These are phyloP conservation scores for Chenopodium suecicum DNA, from an alignment of 148 eudicot species.

Conservation along the genomic window DNA sequence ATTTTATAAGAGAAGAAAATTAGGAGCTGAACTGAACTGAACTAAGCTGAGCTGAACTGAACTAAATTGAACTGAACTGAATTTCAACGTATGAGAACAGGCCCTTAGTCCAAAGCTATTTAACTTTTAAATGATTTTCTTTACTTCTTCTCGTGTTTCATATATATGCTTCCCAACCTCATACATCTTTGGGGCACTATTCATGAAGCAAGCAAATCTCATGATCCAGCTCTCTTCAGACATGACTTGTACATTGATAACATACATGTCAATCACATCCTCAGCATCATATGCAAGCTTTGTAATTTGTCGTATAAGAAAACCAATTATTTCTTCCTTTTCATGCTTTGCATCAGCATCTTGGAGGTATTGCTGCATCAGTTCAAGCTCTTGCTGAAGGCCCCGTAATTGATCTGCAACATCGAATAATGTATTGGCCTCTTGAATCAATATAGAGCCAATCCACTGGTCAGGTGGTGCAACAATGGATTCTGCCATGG, in stretches of 20 bases:
- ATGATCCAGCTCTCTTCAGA: background rate
- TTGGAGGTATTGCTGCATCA: conserved; percentile 13
- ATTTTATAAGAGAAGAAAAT: no score
- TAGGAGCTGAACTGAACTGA: no score
- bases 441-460: no score
- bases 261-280: conserved; percentile 13
- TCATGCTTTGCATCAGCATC: conserved; percentile 19
- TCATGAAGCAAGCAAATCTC: background rate
- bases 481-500: no score
- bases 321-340: background rate
- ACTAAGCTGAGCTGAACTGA: no score
- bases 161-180: conserved; percentile 7
- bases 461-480: no score
- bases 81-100: no score
- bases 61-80: no score
- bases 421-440: no score
- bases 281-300: conserved; percentile 11
- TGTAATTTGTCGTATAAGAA: background rate
- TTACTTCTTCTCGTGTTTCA: background rate
- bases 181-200: background rate
- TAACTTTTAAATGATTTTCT: background rate
- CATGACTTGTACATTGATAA: background rate
- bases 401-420: no score
- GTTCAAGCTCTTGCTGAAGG: background rate
- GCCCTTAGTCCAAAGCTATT: conserved; percentile 14